phyloP scores from a whole-genome alignment of 352 stramenopile genomes.

The Aphanomyces stellatus region DNA sequence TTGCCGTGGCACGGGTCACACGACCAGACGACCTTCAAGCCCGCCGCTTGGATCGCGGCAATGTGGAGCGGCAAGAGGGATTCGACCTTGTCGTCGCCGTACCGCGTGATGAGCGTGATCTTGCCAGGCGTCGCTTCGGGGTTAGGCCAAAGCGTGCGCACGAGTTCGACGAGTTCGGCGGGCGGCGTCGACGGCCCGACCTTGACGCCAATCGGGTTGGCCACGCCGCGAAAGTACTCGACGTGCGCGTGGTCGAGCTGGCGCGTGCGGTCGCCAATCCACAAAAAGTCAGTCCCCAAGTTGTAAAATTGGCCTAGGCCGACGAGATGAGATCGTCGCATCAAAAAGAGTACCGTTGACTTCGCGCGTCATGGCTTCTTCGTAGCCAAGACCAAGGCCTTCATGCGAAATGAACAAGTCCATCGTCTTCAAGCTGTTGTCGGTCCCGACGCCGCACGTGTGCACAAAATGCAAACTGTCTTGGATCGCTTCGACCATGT shows the following conservation, averaged over 20 bases:
- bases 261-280: conserved; percentile 97
- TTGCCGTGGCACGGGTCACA: conserved; percentile 96
- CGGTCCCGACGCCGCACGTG: conserved; percentile 92
- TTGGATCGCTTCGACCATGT: conserved; percentile 96
- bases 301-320: conserved; percentile 94
- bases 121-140: conserved; percentile 88
- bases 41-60: conserved; percentile 90
- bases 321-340: neutral
- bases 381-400: conserved; percentile 96
- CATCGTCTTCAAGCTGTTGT: conserved; percentile 88
- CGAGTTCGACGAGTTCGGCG: conserved; percentile 92
- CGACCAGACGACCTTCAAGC: conserved; percentile 94
- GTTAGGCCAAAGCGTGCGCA: conserved; percentile 92
- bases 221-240: conserved; percentile 97
- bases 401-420: conserved; percentile 98
- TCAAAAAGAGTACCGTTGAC: conserved; percentile 43
- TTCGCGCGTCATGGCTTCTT: conserved; percentile 95
- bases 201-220: conserved; percentile 98
- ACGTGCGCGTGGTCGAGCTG: conserved; percentile 97
- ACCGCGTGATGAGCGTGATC: conserved; percentile 97
- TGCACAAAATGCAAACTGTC: conserved; percentile 95
- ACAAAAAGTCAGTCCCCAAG: conserved; percentile 97
- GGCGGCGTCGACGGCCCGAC: conserved; percentile 93
- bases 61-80: conserved; percentile 94
- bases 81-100: conserved; percentile 91